A percentile compares a stretch with the other conserved stretches of the same genome.
Conservation (phyloP, 345 rosid species). For the Pseudoturritis turrita region DNA sequence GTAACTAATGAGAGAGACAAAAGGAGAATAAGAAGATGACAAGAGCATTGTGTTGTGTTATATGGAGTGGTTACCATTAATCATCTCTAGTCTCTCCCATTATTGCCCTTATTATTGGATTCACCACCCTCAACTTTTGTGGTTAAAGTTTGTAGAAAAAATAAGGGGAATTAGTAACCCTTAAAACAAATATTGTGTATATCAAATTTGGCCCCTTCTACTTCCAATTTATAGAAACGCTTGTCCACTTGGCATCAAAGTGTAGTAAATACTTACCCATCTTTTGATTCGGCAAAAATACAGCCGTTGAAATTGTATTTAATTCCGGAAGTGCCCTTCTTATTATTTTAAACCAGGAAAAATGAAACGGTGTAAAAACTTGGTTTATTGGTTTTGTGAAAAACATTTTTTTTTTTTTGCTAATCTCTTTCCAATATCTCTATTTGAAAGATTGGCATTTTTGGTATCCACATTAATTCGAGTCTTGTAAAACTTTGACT, state of each 20-base stretch:
- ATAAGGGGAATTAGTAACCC: neutral
- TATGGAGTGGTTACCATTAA: constrained; percentile 1
- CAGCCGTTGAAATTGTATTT: constrained; percentile 19
- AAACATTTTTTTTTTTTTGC: neutral
- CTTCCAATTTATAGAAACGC: constrained; percentile 17
- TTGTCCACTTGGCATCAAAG: constrained; percentile 12
- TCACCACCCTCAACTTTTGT: neutral
- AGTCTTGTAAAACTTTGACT: neutral
- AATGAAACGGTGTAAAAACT: neutral
- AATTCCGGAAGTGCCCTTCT: constrained; percentile 2
- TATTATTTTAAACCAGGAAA: neutral
- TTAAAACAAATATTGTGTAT: neutral
- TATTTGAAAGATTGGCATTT: neutral
- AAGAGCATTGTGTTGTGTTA: too few relatives aligned
- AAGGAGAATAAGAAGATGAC: neutral
- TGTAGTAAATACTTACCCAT: neutral
- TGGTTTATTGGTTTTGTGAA: neutral
- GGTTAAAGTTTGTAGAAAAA: neutral
- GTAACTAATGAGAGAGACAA: neutral
- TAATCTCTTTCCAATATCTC: neutral
- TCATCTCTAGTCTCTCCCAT: neutral
- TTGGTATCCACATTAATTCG: neutral
- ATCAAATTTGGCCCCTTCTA: neutral
- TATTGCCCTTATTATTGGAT: neutral
- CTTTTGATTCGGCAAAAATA: neutral